Percentiles rank a stretch among this genome's conserved stretches.
These are phyloP conservation scores for Aspergillus sp. DNA, from an alignment of 2,329 filamentous ascomycete genomes.

Conservation along the genomic window DNA sequence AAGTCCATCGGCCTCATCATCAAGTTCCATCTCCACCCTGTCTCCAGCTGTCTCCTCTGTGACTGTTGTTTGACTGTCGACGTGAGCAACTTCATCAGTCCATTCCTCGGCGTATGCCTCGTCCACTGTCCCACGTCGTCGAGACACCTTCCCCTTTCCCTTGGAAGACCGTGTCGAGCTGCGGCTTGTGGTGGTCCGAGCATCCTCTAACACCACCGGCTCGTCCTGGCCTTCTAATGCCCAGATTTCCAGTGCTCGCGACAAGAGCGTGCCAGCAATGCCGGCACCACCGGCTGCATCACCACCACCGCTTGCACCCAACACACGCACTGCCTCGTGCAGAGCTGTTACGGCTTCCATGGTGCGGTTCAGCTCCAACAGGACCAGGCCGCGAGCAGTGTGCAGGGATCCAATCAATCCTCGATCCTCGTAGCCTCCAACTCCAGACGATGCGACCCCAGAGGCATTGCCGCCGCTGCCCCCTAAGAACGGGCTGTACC, in stretches of 20 bases:
- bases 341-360: conserved; percentile 79
- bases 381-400: conserved; percentile 69
- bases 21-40: conserved; percentile 45
- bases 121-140: conserved; percentile 27
- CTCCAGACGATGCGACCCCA: conserved; percentile 41
- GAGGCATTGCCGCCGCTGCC: conserved; percentile 38
- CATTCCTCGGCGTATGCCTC: conserved; percentile 34
- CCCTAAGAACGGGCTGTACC: conserved; percentile 68
- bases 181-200: conserved; percentile 22
- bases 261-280: conserved; percentile 49
- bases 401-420: conserved; percentile 50
- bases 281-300: conserved; percentile 51
- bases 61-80: conserved; percentile 20
- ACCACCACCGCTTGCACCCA: conserved; percentile 48
- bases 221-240: conserved; percentile 41
- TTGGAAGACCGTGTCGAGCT: conserved; percentile 27
- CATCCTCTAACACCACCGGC: conserved; percentile 20
- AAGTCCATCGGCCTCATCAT: conserved; percentile 46
- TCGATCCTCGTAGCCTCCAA: conserved; percentile 51
- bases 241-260: conserved; percentile 50
- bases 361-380: conserved; percentile 73
- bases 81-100: conserved; percentile 41
- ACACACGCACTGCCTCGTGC: conserved; percentile 66
- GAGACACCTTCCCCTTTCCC: conserved; percentile 28
- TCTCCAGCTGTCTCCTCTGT: conserved; percentile 31